A percentile compares a stretch with the other conserved stretches of the same genome.
These are phyloP conservation scores for Plasmodium falciparum DNA, from an alignment of 169 alveolate species.

Conservation along the genomic window DNA sequence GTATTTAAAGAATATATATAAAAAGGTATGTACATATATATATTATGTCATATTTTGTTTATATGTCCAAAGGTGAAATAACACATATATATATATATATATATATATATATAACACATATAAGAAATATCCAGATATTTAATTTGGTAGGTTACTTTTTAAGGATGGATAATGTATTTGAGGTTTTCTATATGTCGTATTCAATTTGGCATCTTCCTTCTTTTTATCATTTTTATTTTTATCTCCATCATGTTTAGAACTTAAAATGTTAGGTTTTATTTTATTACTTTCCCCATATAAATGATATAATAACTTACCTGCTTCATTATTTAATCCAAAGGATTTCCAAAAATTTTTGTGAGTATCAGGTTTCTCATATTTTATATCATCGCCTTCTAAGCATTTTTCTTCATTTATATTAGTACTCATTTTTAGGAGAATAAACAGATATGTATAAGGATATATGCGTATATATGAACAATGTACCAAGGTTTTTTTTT, in stretches of 20 bases:
- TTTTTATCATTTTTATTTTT: conserved; percentile 20
- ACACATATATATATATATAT: no score
- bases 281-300: conserved; percentile 63
- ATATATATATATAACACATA: no score
- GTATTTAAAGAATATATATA: no score
- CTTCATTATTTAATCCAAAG: conserved; percentile 59
- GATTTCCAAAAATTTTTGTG: conserved; percentile 75
- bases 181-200: not conserved
- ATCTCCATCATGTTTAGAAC: conserved; percentile 7
- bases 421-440: not conserved
- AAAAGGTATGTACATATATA: no score
- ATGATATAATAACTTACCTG: conserved; percentile 68
- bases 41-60: no score
- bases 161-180: conserved; percentile 39
- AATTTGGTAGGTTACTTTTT: conserved; percentile 9
- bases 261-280: conserved; percentile 39
- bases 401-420: conserved; percentile 3
- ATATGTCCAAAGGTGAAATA: no score
- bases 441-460: no score
- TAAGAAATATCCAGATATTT: not conserved
- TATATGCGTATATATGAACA: no score
- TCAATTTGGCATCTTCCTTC: not conserved
- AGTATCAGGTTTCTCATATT: conserved; percentile 70
- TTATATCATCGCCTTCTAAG: conserved; percentile 10
- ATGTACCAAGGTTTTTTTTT: no score